These are phyloP conservation scores for Perkinsus olseni DNA, from an alignment of 169 alveolate species.

Conservation along the genomic window DNA sequence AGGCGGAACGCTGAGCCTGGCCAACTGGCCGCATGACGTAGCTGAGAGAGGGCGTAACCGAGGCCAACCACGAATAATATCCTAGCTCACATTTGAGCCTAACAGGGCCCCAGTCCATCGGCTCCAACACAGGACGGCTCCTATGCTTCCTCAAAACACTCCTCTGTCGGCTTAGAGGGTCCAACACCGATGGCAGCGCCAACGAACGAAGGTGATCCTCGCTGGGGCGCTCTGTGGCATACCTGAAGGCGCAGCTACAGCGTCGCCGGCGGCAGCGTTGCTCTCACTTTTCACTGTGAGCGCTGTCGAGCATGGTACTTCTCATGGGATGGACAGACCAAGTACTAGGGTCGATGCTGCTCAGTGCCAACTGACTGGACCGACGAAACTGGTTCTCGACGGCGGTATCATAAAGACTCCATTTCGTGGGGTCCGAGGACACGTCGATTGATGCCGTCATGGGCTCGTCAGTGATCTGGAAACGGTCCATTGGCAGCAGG, in stretches of 20 bases:
- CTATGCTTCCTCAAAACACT: neutral
- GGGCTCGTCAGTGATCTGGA: neutral
- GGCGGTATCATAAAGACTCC: neutral
- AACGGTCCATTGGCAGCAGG: neutral
- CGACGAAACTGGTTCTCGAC: neutral
- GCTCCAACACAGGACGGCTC: neutral
- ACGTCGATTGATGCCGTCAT: neutral
- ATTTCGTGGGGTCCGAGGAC: neutral
- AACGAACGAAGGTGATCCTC: neutral
- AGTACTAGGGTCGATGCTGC: neutral
- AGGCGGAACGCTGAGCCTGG: neutral
- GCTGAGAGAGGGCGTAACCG: neutral
- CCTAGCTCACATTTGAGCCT: neutral
- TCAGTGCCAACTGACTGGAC: neutral
- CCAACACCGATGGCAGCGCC: neutral
- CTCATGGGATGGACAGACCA: neutral
- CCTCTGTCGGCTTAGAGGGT: neutral
- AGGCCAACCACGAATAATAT: neutral
- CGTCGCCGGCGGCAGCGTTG: no score
- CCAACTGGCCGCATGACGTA: neutral
- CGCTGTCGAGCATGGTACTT: neutral
- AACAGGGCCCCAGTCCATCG: neutral
- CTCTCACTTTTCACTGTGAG: neutral
- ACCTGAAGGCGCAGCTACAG: no score
- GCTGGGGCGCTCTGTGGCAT: neutral